Base-by-base conservation (phyloP, 495 filamentous ascomycete genomes). In the Staphylotrichum tortipilum region DNA sequence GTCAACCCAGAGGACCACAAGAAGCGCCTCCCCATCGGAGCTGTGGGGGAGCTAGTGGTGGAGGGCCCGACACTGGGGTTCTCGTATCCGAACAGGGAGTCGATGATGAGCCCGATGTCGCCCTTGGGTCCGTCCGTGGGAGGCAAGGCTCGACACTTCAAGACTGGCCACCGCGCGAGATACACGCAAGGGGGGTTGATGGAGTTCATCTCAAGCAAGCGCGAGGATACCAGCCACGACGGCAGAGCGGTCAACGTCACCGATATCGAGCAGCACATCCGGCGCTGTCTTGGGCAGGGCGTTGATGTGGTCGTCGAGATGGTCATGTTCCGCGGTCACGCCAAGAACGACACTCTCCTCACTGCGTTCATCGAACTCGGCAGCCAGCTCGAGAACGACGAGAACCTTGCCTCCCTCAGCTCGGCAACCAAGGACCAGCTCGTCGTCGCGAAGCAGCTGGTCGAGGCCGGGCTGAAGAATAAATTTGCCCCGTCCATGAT, bases 1-100 rank as follows among this genome's bases (percentile, higher is more conserved):
- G 73, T 76, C 23, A 70, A 67, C 40, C 69, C 68, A 4, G 69
- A 76, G n/a, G 71, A 75, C 44, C 68, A 67, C 23, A 69, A 68
- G 48, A 68, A 69, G 19, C 65, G 68, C 23, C 59, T 74, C 49
- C 73, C 73, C 1, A 56, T 75, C 14, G 73, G 73, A 0, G 70
- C 73, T 0, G 55, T 73, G 14, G 73, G 73, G 3, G 73, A 76
- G 50, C 64, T 76, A 2, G 67, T 75, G 2, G 66, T 76, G 18
- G 69, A 72, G 33, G 71, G 68, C 0, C 68, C 70, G 17, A 74
- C 72, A 1, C 57, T 76, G 11, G 68, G 68, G 5, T 55, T 57
- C 21, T 47, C 59, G 19, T 63, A 65, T 23, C 62, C 62, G 0
- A 65, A 65, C 35, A 36, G 62, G 15, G 62, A 65, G 42, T 65